Conservation (phyloP, 192 early-diverging fungal species). For the Rhizophagus sp. region DNA sequence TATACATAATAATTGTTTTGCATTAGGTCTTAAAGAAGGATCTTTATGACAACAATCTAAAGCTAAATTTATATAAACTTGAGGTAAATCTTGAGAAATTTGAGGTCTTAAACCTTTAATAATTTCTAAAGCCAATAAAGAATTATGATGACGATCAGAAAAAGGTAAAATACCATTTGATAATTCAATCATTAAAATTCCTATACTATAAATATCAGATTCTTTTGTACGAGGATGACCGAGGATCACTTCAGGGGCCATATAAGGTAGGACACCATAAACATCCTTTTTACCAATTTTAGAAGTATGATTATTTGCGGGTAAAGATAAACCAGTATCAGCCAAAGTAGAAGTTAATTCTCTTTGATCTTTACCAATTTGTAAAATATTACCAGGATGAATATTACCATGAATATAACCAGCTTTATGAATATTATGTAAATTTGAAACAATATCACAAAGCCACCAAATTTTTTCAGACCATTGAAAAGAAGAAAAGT, state of each 20-base stretch:
- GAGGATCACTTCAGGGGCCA: neutral
- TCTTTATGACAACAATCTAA: neutral
- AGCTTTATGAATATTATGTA: slow-evolving; percentile 10
- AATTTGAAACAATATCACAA: slow-evolving; percentile 2
- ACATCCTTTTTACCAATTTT: neutral
- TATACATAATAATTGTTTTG: neutral
- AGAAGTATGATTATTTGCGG: neutral
- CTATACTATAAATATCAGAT: slow-evolving; percentile 20
- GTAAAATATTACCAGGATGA: slow-evolving; percentile 24
- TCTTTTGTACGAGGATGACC: neutral
- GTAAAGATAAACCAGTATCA: slow-evolving; percentile 15
- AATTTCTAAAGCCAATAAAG: slow-evolving; percentile 3
- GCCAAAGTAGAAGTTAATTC: neutral
- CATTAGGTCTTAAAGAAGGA: slow-evolving; percentile 3
- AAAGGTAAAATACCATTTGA: neutral
- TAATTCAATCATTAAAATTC: slow-evolving; percentile 20
- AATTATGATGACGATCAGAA: neutral
- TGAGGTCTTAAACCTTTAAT: neutral
- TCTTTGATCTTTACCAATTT: neutral
- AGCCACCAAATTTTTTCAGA: slow-evolving; percentile 10
- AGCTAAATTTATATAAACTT: neutral
- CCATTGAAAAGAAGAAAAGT: slow-evolving; percentile 1
- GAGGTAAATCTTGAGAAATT: neutral
- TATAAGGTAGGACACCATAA: slow-evolving; percentile 21
- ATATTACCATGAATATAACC: slow-evolving; percentile 20